Percentiles rank a stretch among this genome's conserved stretches.
Evolutionary conservation across 2,329 filamentous ascomycete species (phyloP).

Genomic region (Botrytis pseudocinerea): DNA sequence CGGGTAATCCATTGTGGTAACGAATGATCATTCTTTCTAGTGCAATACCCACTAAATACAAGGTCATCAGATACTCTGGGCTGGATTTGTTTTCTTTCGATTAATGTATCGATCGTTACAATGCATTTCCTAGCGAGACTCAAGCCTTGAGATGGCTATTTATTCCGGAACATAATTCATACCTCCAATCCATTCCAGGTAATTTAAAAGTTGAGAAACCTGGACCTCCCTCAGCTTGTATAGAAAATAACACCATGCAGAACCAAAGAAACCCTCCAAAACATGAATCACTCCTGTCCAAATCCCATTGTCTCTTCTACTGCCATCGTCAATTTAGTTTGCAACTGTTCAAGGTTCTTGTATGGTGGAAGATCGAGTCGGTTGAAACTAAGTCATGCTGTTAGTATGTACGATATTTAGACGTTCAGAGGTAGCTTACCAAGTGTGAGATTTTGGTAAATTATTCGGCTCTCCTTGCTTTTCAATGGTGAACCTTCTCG

Average conservation of each 20-base stretch:
- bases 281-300: conserved; percentile 74
- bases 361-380: conserved; percentile 93
- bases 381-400: conserved; percentile 71
- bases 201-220: conserved; percentile 17
- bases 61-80: conserved; percentile 12
- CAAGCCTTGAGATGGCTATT: not conserved
- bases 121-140: conserved; percentile 10
- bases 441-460: conserved; percentile 95
- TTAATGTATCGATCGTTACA: conserved; percentile 21
- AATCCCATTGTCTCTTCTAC: conserved; percentile 99
- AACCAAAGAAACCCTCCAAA: conserved; percentile 28
- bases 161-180: conserved; percentile 11
- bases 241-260: conserved; percentile 32
- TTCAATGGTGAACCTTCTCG: conserved; percentile 94
- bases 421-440: conserved; percentile 58
- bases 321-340: conserved; percentile 90
- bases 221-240: conserved; percentile 25
- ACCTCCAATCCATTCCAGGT: conserved; percentile 18
- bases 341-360: conserved; percentile 81
- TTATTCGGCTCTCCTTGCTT: conserved; percentile 91
- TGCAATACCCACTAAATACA: not conserved
- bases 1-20: not conserved
- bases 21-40: conserved; percentile 3
- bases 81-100: conserved; percentile 15
- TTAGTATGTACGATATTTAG: conserved; percentile 21